phyloP scores from a whole-genome alignment of 2,329 filamentous ascomycete species.

The Colletotrichum sp. region DNA sequence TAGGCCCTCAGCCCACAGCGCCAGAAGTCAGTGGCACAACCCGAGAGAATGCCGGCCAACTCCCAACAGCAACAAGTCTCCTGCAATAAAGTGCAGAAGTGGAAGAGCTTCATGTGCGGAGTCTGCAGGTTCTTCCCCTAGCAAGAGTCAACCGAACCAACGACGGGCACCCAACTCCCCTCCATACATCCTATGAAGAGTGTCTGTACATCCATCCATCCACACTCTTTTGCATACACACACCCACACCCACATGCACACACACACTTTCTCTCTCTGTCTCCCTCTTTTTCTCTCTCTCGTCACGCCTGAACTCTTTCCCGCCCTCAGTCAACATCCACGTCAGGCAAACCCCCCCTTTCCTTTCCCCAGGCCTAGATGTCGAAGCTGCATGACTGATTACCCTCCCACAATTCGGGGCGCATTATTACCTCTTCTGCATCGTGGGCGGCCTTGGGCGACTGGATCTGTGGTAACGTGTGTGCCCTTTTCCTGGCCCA shows the following conservation, averaged over 20 bases:
- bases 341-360: background rate
- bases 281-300: background rate
- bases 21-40: constrained; percentile 12
- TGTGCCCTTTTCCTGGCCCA: background rate
- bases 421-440: constrained; percentile 2
- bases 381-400: background rate
- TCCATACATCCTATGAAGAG: background rate
- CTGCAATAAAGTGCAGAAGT: constrained; percentile 14
- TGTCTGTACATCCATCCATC: background rate
- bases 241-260: background rate
- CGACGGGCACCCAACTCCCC: background rate
- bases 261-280: background rate
- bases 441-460: background rate
- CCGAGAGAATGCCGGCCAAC: constrained; percentile 12
- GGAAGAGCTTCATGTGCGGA: constrained; percentile 11
- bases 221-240: background rate
- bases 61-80: constrained; percentile 7
- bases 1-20: constrained; percentile 9
- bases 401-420: background rate
- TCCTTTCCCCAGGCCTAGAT: background rate
- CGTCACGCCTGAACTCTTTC: background rate
- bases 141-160: constrained; percentile 6
- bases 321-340: background rate
- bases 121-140: constrained; percentile 7
- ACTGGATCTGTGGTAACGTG: background rate